Conservation (phyloP, 148 eudicot genomes). For the Camellia sinensis region DNA sequence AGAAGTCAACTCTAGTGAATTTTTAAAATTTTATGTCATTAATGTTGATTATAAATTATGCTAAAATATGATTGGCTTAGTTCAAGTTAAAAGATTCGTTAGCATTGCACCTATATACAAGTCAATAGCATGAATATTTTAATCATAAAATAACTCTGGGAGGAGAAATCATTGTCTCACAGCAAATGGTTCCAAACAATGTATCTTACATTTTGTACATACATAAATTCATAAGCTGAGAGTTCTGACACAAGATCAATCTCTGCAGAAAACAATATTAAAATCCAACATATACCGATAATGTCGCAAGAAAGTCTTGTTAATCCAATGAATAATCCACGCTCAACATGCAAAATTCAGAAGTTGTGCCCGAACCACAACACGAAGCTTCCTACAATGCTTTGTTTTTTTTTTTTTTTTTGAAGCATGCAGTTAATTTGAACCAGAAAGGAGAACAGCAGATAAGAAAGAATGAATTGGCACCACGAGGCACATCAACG, state of each 20-base stretch:
- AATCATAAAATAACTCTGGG: no score
- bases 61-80: background rate
- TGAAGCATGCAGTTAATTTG: background rate
- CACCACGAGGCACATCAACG: slow-evolving; percentile 6
- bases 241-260: slow-evolving; percentile 11
- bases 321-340: background rate
- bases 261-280: slow-evolving; percentile 10
- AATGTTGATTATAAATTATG: no score
- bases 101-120: no score
- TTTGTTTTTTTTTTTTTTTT: background rate
- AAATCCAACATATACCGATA: background rate
- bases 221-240: background rate
- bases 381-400: slow-evolving; percentile 18
- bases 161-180: slow-evolving; percentile 21
- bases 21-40: background rate
- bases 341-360: no score
- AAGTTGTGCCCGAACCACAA: background rate
- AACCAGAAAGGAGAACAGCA: slow-evolving; percentile 3
- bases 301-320: background rate
- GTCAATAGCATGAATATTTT: background rate
- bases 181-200: background rate
- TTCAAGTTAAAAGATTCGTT: background rate
- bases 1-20: background rate
- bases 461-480: background rate
- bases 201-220: no score